Evolutionary conservation across 305 asterid species (phyloP).

Genomic region (Plantago lanceolata): DNA sequence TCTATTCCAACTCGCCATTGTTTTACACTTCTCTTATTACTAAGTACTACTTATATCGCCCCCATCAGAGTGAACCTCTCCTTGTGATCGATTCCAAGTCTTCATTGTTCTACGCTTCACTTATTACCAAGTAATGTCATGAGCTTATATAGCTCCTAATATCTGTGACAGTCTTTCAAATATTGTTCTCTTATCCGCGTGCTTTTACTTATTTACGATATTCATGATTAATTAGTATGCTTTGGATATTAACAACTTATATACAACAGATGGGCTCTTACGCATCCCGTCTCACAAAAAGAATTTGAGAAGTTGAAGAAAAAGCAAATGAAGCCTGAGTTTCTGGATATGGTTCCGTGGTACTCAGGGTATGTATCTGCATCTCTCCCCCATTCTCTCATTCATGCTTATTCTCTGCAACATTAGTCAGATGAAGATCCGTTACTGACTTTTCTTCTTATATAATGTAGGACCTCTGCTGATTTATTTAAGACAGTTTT

Average conservation of each 20-base stretch:
- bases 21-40: no score
- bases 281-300: slow-evolving; percentile 82
- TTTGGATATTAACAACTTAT: slow-evolving; percentile 4
- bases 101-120: not conserved
- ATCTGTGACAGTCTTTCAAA: slow-evolving; percentile 5
- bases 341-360: slow-evolving; percentile 99
- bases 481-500: slow-evolving; percentile 96
- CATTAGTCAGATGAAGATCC: not conserved
- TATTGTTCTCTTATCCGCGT: not conserved
- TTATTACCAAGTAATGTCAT: not conserved
- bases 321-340: slow-evolving; percentile 90
- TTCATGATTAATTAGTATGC: slow-evolving; percentile 18
- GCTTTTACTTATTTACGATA: not conserved
- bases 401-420: slow-evolving; percentile 1
- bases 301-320: slow-evolving; percentile 78
- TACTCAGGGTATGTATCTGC: slow-evolving; percentile 74
- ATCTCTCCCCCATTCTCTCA: slow-evolving; percentile 17
- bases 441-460: slow-evolving; percentile 23
- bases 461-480: slow-evolving; percentile 82
- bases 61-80: no score
- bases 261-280: slow-evolving; percentile 88
- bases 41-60: no score
- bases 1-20: not conserved
- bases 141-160: slow-evolving; percentile 6
- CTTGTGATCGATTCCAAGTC: no score